phyloP scores from a whole-genome alignment of 495 filamentous ascomycete genomes.

The Jackrogersella multiformis region DNA sequence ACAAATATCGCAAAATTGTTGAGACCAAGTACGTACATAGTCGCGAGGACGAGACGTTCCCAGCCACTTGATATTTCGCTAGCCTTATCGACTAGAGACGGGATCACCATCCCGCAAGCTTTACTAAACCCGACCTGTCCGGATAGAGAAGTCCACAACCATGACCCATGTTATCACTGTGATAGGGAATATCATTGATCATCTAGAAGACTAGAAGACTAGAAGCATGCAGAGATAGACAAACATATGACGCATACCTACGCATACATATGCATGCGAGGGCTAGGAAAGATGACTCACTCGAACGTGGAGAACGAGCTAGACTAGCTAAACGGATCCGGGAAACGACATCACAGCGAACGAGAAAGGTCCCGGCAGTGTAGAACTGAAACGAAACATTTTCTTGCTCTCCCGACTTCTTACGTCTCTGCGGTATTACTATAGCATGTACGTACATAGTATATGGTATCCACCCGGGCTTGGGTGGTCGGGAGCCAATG shows the following conservation, averaged over 20 bases:
- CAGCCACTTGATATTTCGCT: constrained; percentile 37
- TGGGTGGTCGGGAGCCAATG: constrained; percentile 17
- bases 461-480: background rate
- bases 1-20: constrained; percentile 5
- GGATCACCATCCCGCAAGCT: constrained; percentile 14
- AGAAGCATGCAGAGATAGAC: constrained; percentile 7
- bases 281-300: constrained; percentile 40
- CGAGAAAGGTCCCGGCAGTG: constrained; percentile 27
- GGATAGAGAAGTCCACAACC: background rate
- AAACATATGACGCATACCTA: constrained; percentile 14
- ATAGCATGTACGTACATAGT: too few relatives aligned
- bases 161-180: constrained; percentile 7
- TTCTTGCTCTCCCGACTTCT: background rate
- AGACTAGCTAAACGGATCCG: constrained; percentile 3
- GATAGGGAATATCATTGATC: constrained; percentile 25
- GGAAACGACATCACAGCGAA: constrained; percentile 21
- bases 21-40: background rate
- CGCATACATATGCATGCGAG: constrained; percentile 18
- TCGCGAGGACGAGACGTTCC: constrained; percentile 21
- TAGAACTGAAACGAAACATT: constrained; percentile 42
- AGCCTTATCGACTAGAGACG: constrained; percentile 7
- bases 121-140: constrained; percentile 13
- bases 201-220: background rate
- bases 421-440: background rate
- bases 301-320: constrained; percentile 18